These are phyloP conservation scores for Pichia sp. DNA, from an alignment of 1,139 yeast species.

Conservation along the genomic window DNA sequence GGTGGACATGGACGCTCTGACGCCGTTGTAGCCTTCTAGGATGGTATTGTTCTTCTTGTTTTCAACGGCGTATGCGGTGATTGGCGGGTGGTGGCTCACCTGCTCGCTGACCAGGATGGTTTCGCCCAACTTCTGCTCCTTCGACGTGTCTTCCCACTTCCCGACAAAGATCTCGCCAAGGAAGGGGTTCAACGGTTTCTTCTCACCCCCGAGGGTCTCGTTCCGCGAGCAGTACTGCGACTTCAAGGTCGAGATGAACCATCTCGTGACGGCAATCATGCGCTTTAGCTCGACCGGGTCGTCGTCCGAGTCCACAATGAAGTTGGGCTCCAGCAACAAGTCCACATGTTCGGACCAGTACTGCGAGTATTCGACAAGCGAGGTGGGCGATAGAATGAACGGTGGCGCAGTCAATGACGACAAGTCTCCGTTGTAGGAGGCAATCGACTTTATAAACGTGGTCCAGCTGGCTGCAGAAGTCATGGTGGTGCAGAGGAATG, in stretches of 20 bases:
- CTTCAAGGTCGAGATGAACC: constrained; percentile 89
- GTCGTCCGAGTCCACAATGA: constrained; percentile 37
- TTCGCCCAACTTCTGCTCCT: constrained; percentile 51
- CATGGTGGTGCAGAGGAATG: constrained; percentile 4
- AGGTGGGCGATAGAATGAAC: constrained; percentile 88
- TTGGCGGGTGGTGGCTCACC: constrained; percentile 94
- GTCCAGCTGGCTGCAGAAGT: constrained; percentile 61
- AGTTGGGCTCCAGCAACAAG: constrained; percentile 66
- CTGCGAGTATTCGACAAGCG: constrained; percentile 85
- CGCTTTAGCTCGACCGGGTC: constrained; percentile 49
- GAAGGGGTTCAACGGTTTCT: constrained; percentile 93
- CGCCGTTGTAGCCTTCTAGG: constrained; percentile 85
- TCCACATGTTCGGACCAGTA: constrained; percentile 93
- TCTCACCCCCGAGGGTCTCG: constrained; percentile 87
- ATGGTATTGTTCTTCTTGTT: constrained; percentile 65
- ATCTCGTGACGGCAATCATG: constrained; percentile 74
- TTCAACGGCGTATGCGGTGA: constrained; percentile 77
- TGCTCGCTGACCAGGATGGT: constrained; percentile 81
- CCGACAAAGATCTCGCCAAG: constrained; percentile 91
- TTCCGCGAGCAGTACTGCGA: constrained; percentile 92
- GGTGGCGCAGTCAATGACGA: constrained; percentile 97
- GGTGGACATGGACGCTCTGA: constrained; percentile 78
- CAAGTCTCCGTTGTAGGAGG: constrained; percentile 90
- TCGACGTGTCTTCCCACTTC: constrained; percentile 59
- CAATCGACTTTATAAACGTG: constrained; percentile 82